Evolutionary conservation across 2,329 filamentous ascomycete genomes (phyloP), one percentile per base, ranked within the genome.

Genomic region (Scorias spongiosa): DNA sequence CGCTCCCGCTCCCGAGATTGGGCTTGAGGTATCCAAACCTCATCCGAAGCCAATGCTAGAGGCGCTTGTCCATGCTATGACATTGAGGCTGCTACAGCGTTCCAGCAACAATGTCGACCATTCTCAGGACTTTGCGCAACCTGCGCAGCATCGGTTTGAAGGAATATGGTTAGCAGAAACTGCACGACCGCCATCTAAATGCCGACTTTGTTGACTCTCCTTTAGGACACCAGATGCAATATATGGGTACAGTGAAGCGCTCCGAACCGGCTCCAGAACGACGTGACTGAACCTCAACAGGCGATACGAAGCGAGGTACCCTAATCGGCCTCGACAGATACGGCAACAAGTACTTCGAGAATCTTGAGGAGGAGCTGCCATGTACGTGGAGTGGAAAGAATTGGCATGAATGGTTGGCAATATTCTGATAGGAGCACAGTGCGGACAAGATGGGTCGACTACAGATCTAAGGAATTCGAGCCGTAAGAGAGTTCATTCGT

Each of bases 331-430:
- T 70, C 59, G 91, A 98, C 71, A 78, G 80, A 65, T 93, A 80
- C 63, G 93, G 91, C 65, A 98, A 98, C 78, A 96, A 94, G 71
- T 98, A 75, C 75, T 98, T 78, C 64, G 91, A 98, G 75, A 95
- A 98, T 72, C 66, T 78, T 59, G 68, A 71, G 48, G 87, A 96
- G 63, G 91, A 98, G 66, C 74, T 98, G 47, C 91, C 91, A 46
- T 72, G 85, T 93, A 72, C 62, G 81, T 57, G n/a, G 17, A 8
- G 12, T 28, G 11, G 29, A 18, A 42, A 45, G 40, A 42, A 43
- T 52, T 8, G 15, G 2, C 4, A 29, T 38, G 26, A 9, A 18
- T 11, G 20, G 9, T 6, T 37, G 34, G 7, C 29, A 26, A 15
- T 36, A 10, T 42, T 17, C 30, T 38, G 41, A 39, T 26, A 41